Evolutionary conservation across 2,329 filamentous ascomycete genomes (phyloP), one percentile per base, ranked within the genome.

Genomic region (Tolypocladium ovalisporum): DNA sequence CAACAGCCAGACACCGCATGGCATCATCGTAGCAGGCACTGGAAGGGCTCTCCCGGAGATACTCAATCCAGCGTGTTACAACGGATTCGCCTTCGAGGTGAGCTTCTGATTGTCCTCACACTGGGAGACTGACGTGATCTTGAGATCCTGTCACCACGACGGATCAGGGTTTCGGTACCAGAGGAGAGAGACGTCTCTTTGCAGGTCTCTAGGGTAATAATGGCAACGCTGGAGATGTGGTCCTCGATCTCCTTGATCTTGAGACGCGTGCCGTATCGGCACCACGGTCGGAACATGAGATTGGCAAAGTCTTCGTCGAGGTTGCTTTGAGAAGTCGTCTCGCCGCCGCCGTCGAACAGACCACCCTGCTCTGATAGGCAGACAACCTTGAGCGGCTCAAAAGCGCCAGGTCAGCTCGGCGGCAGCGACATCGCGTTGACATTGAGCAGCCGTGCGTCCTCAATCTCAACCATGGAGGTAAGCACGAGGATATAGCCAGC

Each of bases 191-290:
- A 97, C 78, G 73, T 99, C 94, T 76, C 95, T 96, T 75, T 97
- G 92, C 49, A 99, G 80, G 71, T 96, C 92, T 62, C 89, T 91
- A 2, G 94, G 93, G 74, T 97, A 92, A 97, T 99, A 67, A 99
- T 97, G 60, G 94, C 94, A 54, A 99, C 93, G 66, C 90, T 96
- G 22, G 93, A 97, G 57, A 89, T 93, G 87, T 55, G 94, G 94
- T 96, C 91, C 79, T 96, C 96, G 76, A 96, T 95, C 76, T 99
- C 91, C 76, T 89, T 90, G 73, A 99, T 97, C 85, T 99, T 99
- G 62, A 97, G 81, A 61, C 92, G 84, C 40, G 93, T 97, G 61
- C 94, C 94, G 70, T 94, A 95, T 68, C 90, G 86, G 73, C 95
- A 94, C 94, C 93, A 99, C 65, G 89, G 85, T 75, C 97, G 90